Base-by-base conservation (phyloP, 2,329 filamentous ascomycete species). In the Penicillium sp. region DNA sequence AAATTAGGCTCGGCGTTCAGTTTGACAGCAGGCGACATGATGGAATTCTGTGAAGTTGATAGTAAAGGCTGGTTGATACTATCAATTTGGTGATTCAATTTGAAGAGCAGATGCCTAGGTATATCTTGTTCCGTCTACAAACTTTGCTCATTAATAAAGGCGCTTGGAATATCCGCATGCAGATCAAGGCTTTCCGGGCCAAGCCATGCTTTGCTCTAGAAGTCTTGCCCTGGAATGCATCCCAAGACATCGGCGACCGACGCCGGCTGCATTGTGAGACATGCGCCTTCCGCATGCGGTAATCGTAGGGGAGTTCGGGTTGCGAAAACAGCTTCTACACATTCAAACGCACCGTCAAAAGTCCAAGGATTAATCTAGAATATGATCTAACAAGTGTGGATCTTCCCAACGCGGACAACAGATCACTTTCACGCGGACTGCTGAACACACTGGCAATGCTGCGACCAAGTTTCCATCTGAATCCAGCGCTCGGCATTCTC, bases 1-100 rank as follows among this genome's bases (percentile, higher is more conserved):
- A 72, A 49, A 37, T 70, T 71, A 14, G 73, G 69, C 60, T 89
- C 85, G 3, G 55, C 51, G 42, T 37, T 59, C 35, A 59, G 62
- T 54, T 64, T 69, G 6, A 69, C 49, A 2, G 68, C 66, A 14
- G 68, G 68, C 35, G 68, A 69, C 68, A 70, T 70, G 30, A 7
- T 48, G 40, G 37, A 42, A 25, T 5, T 10, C 10, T 4, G 40
- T 22, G 26, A 8, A 38, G 19, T 48, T 22, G 26, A 5, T 22
- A 14, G 52, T n/a, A 14, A n/a, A 4, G 5, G 30, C 10, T 35
- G 40, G 11, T 54, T 16, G 6, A 28, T 16, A 48, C 26, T 37
- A n/a, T 48, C 35, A 7, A 38, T 30, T 43, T 48, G 28, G 3
- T n/a, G 28, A 3, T 6, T 40, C 19, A 22, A 14, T 33, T 33